phyloP scores from a whole-genome alignment of 371 early-diverging fungal species.

The Coemansia sp. region DNA sequence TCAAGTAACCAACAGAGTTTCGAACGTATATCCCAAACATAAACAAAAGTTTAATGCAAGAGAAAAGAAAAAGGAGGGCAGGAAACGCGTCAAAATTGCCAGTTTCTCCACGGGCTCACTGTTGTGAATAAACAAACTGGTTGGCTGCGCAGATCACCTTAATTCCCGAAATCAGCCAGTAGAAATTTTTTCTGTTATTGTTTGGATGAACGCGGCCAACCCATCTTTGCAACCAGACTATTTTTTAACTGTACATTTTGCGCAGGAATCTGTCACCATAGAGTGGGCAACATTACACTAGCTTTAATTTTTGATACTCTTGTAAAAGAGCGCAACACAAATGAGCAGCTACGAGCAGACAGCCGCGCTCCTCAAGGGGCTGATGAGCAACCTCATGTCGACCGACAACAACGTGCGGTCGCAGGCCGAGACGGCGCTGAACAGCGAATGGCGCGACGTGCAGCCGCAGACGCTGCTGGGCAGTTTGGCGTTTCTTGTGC shows the following conservation, averaged over 20 bases:
- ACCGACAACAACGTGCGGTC: conserved; percentile 58
- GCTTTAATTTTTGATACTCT: no score
- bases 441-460: conserved; percentile 55
- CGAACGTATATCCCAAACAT: background rate
- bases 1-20: background rate
- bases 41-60: conserved; percentile 2
- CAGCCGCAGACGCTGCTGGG: conserved; percentile 58
- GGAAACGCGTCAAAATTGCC: background rate
- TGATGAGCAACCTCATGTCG: conserved; percentile 55
- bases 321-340: background rate
- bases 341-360: conserved; percentile 44
- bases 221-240: background rate
- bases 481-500: conserved; percentile 55
- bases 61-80: background rate
- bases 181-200: background rate
- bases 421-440: conserved; percentile 58
- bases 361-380: conserved; percentile 45
- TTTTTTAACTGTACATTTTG: conserved; percentile 2
- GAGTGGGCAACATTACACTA: background rate
- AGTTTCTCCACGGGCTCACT: background rate
- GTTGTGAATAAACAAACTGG: background rate
- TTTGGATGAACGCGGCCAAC: background rate
- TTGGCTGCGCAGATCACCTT: background rate
- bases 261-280: background rate
- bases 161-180: background rate